Evolutionary conservation across 805 yeast genomes (phyloP), one percentile per base, ranked within the genome.

Genomic region (Metschnikowia noctiluminum): DNA sequence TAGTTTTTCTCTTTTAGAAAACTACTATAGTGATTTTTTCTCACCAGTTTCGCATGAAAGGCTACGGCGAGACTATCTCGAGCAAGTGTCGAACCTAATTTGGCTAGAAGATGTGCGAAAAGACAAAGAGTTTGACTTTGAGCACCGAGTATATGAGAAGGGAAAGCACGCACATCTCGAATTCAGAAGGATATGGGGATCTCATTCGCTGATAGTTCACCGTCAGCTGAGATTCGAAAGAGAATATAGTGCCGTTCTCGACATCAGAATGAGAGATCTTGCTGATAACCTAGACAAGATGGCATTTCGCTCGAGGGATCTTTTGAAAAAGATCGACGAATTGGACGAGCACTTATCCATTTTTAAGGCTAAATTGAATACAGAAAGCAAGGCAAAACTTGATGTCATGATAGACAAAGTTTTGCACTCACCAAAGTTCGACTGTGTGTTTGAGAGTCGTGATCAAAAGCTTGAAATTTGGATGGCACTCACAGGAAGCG

Each of bases 221-320:
- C 62, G 67, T 44, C 46, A 54, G 12, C 63, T 55, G 45, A 42
- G 50, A 12, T 43, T 66, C 16, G 67, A 64, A 31, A 68, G 62
- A 28, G 73, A 69, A 30, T 60, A 69, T 31, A 53, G 62, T 5
- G 57, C 57, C 7, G 58, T 60, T 32, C 59, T 72, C 30, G 59
- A 65, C 31, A 56, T 55, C 46, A 64, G 65, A 41, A 58, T 71
- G 46, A 55, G 57, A 10, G 68, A 63, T 37, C 58, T 73, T 38
- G 60, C 64, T 2, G 62, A 67, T 3, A 65, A 67, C 8, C 64
- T 73, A 9, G 77, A 73, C 50, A 53, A 74, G 42, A 60, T 73
- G 50, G 55, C 66, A 2, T 73, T 73, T 49, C 73, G 74, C 45
- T 65, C 75, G 3, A 59, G 76, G 45, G 69, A 71, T n/a, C 68